Percentiles rank a stretch among this genome's conserved stretches.
Conservation (phyloP, 768 basidiomycete species). For the Leccinum variicolor region DNA sequence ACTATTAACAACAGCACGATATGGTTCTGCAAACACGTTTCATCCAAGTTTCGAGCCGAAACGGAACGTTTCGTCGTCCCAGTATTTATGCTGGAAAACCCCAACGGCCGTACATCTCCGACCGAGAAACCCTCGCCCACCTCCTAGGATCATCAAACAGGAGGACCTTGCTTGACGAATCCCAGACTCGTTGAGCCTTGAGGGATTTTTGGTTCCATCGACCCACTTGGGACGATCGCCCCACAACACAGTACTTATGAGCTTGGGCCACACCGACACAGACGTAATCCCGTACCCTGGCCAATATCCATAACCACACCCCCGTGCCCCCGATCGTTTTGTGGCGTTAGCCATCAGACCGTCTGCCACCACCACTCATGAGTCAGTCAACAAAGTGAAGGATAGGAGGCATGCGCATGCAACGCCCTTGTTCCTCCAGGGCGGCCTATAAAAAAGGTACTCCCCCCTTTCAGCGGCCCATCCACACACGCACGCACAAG, state of each 20-base stretch:
- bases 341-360: constrained; percentile 2
- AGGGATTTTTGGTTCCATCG: not conserved
- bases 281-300: constrained; percentile 12
- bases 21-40: constrained; percentile 8
- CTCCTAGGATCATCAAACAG: not conserved
- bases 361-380: not conserved
- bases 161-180: not conserved
- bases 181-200: not conserved
- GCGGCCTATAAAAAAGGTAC: constrained; percentile 12
- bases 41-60: not conserved
- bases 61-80: not conserved
- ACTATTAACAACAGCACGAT: constrained; percentile 12
- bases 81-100: not conserved
- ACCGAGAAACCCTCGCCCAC: not conserved
- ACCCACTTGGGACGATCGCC: constrained; percentile 1
- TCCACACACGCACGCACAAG: not conserved
- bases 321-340: constrained; percentile 17
- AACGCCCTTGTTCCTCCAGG: constrained; percentile 10
- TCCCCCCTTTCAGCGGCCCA: not conserved
- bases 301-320: not conserved
- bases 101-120: constrained; percentile 3
- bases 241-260: not conserved
- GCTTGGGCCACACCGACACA: not conserved
- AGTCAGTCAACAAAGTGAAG: not conserved
- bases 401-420: not conserved